These are phyloP conservation scores for Pelargonium fulgidum DNA, from an alignment of 441 rosid species.

Conservation along the genomic window DNA sequence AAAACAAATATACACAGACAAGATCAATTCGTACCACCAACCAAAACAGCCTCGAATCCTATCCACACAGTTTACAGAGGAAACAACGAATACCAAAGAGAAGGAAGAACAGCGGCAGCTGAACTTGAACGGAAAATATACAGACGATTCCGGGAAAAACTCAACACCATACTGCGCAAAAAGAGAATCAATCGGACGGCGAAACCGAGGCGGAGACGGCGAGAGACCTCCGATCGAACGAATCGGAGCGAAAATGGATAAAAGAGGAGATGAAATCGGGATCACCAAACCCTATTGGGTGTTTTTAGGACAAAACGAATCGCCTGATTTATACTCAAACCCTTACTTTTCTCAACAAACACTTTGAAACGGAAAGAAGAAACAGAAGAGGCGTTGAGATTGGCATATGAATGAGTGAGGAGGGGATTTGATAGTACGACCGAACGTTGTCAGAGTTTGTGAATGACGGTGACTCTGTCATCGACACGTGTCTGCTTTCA, in stretches of 20 bases:
- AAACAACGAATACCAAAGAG: not conserved
- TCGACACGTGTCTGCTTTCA: not conserved
- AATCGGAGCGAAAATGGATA: not conserved
- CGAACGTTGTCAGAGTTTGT: not conserved
- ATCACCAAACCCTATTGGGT: not conserved
- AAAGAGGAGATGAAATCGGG: not conserved
- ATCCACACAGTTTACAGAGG: not conserved
- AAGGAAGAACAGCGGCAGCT: conserved; percentile 16
- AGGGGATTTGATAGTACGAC: not conserved
- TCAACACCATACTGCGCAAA: conserved; percentile 36
- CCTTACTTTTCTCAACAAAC: not conserved
- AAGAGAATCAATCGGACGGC: conserved; percentile 29
- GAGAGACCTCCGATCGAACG: not conserved
- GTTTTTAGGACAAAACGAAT: not conserved
- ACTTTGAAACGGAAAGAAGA: not conserved
- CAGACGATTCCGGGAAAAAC: conserved; percentile 28
- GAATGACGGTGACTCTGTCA: not conserved
- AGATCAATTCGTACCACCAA: not conserved
- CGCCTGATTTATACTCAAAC: conserved; percentile 1
- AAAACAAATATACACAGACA: not conserved
- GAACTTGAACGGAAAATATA: conserved; percentile 18
- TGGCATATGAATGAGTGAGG: not conserved
- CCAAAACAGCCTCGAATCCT: not conserved
- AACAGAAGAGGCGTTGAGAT: not conserved
- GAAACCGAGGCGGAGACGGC: conserved; percentile 23